These are phyloP conservation scores for Thymus mandschuricus DNA, from an alignment of 257 asterid genomes.

Conservation along the genomic window DNA sequence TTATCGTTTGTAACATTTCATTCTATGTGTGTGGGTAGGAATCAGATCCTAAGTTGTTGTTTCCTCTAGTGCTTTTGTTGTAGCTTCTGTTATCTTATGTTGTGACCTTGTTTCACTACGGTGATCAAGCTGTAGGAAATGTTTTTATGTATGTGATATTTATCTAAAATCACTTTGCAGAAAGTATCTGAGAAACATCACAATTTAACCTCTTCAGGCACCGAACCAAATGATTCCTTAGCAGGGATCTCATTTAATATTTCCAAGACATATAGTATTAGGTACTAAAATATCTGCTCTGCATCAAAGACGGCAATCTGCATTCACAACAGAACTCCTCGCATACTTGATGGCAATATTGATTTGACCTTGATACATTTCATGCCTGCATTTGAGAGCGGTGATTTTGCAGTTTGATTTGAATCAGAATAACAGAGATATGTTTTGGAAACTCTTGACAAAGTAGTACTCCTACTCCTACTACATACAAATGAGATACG, in stretches of 20 bases:
- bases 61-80: too few relatives aligned
- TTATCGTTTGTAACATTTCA: too few relatives aligned
- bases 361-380: neutral
- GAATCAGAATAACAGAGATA: neutral
- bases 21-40: too few relatives aligned
- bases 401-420: conserved; percentile 15
- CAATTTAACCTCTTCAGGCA: conserved; percentile 90
- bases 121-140: too few relatives aligned
- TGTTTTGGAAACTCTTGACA: conserved; percentile 1
- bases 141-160: too few relatives aligned
- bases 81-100: too few relatives aligned
- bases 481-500: conserved; percentile 2
- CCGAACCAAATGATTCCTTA: conserved; percentile 88
- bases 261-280: conserved; percentile 68
- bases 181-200: conserved; percentile 87
- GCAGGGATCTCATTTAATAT: conserved; percentile 64
- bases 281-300: conserved; percentile 38
- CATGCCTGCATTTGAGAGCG: conserved; percentile 16
- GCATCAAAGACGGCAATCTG: conserved; percentile 40
- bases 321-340: conserved; percentile 25
- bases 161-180: conserved; percentile 56
- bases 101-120: too few relatives aligned
- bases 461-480: too few relatives aligned
- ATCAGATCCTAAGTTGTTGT: too few relatives aligned
- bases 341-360: conserved; percentile 6